Evolutionary conservation across 257 asterid species (phyloP), one percentile per base, ranked within the genome.

Genomic region (Solanum stenotomum): DNA sequence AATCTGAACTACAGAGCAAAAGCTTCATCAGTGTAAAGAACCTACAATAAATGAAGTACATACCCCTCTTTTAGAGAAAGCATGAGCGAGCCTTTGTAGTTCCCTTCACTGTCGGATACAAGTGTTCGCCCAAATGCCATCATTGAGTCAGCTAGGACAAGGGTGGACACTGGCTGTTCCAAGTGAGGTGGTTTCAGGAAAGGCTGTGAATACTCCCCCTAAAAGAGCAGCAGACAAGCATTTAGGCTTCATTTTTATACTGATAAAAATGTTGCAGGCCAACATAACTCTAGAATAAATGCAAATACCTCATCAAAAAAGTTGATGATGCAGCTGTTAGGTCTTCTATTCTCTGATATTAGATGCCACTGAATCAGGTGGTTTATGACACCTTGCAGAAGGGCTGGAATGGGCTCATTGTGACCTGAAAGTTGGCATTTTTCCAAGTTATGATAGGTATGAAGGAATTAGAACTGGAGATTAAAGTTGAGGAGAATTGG

Each of bases 201-300:
- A 56, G 99, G 99, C 87, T 97, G 99, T 74, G 99, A 97, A 91
- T 92, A 93, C 85, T 94, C 99, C 67, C 97, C 98, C 99, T 97
- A 27, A 90, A 89, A 89, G 4, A 87, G 46, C 46, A 86, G 37
- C 67, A 88, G 11, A 49, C 20, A 14, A 10, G 56, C 65, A 40
- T 71, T 77, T 40, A 74, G 65, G 6, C 71, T 22, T 46, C 70
- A 8, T 23, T 70, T 71, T 11, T 49, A 71, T 85, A 67, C 31
- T 67, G 65, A 42, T 42, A 78, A 71, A 76, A 42, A 20, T 31
- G 8, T 8, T 67, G 77, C 56, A 12, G 67, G 46, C 31, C 25
- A 40, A 87, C 15, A 37, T n/a, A 77, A 29, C 27, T 31, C 76
- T 33, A 78, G 74, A 37, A 22, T 44, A 42, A 89, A 22, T n/a